Conservation (phyloP, 2,329 filamentous ascomycete species). For the Phaeosphaeria sp. region DNA sequence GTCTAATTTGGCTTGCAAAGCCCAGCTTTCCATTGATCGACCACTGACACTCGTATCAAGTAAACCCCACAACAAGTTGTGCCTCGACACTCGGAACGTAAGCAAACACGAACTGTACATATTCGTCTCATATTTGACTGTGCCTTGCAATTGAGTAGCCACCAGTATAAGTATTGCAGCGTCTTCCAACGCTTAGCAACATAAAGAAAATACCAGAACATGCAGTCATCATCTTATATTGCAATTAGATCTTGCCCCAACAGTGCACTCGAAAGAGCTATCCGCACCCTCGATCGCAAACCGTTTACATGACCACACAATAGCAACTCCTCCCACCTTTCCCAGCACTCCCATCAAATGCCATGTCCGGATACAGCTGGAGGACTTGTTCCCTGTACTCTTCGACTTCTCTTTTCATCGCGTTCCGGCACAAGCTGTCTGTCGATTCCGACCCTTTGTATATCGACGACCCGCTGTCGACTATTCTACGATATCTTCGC, state of each 20-base stretch:
- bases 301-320: constrained; percentile 24
- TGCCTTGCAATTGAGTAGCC: too few relatives aligned
- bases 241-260: neutral
- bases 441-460: neutral
- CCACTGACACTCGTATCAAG: too few relatives aligned
- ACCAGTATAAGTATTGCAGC: too few relatives aligned
- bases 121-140: too few relatives aligned
- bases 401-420: constrained; percentile 21
- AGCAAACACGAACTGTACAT: too few relatives aligned
- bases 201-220: too few relatives aligned
- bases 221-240: too few relatives aligned
- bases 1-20: too few relatives aligned
- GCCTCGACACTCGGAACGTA: too few relatives aligned
- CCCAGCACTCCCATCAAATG: constrained; percentile 20
- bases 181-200: too few relatives aligned
- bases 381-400: constrained; percentile 26
- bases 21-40: too few relatives aligned
- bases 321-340: constrained; percentile 10
- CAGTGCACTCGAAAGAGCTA: neutral
- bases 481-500: neutral
- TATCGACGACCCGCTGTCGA: neutral
- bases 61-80: too few relatives aligned
- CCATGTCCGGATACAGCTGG: constrained; percentile 29
- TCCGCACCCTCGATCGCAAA: neutral
- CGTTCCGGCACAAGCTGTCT: constrained; percentile 7